A percentile compares a stretch with the other conserved stretches of the same genome.
Conservation (phyloP, 805 yeast species). For the Kuraishia borneana region DNA sequence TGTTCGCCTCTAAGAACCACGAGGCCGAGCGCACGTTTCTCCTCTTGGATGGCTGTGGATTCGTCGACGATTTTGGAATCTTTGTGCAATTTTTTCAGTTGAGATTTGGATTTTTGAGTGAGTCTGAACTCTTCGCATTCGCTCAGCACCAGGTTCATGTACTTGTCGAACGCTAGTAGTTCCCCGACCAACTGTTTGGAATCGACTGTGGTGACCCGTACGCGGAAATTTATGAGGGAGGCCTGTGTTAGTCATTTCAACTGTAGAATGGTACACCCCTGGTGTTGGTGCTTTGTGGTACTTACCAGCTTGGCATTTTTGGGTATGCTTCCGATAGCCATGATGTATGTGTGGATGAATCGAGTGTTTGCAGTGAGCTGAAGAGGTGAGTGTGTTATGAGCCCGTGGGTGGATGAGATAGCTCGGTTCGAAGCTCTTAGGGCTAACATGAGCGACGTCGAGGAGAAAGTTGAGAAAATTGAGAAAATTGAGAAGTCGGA, state of each 20-base stretch:
- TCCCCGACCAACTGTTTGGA: conserved; percentile 71
- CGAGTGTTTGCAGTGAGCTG: background rate
- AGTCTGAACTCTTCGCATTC: conserved; percentile 79
- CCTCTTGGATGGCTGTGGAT: conserved; percentile 34
- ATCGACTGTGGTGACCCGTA: conserved; percentile 68
- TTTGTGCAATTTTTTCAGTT: conserved; percentile 19
- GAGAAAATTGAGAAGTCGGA: background rate
- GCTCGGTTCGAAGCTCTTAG: background rate
- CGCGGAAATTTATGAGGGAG: conserved; percentile 62
- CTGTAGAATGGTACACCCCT: too few relatives aligned
- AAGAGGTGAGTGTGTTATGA: background rate
- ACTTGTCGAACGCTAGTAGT: conserved; percentile 79
- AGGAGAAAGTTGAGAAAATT: background rate
- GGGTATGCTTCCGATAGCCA: conserved; percentile 20
- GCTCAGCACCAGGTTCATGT: conserved; percentile 75
- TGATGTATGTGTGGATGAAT: conserved; percentile 4
- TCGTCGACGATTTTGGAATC: conserved; percentile 18
- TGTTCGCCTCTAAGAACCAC: conserved; percentile 83
- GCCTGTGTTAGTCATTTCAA: too few relatives aligned
- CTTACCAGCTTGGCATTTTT: conserved; percentile 34
- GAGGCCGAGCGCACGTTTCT: conserved; percentile 70
- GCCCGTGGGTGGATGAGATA: too few relatives aligned
- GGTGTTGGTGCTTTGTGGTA: conserved; percentile 1
- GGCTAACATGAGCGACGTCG: background rate
- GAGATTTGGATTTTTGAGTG: conserved; percentile 44